Evolutionary conservation across 805 yeast genomes (phyloP), one percentile per base, ranked within the genome.

Genomic region (Lachancea mirantina): DNA sequence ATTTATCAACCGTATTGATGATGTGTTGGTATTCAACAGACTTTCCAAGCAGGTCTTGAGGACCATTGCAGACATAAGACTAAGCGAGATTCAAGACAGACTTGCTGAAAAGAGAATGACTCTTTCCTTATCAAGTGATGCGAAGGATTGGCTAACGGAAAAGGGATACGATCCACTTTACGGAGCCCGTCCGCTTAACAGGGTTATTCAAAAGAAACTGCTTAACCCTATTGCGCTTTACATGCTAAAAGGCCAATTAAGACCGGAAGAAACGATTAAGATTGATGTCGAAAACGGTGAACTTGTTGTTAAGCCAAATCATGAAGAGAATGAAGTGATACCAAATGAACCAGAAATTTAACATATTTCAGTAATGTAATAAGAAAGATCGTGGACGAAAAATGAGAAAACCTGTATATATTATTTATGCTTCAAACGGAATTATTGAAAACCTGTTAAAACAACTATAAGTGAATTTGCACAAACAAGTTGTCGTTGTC

Each of bases 141-240:
- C 89, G 4, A 84, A 81, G 55, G 72, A 68, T 9, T 78, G 92
- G 80, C 65, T 92, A 23, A 77, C 89, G 4, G 76, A 79, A 18
- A 67, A 81, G 43, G 98, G 98, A 3, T 92, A 89, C 55, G 96
- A 89, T 52, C 83, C 84, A 19, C 59, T 78, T 26, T 92, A 89
- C 52, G 98, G 98, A 46, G 98, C 98, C 0, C 74, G 98, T 53
- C 98, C 98, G 8, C 69, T 92, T 57, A 89, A 92, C 65, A 74
- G 98, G 49, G 70, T 87, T 32, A 76, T 89, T 39, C 95, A 87
- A 56, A 84, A 80, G 64, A 62, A 70, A 41, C 55, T 92, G n/a
- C 66, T 92, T 57, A 88, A 88, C 54, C 95, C 96, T 15, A 70
- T 92, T 73, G 94, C 97, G 3, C 68, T 74, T 49, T 63, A 70